Base-by-base conservation (phyloP, 2,329 filamentous ascomycete genomes). In the Decorospora gaudefroyi region DNA sequence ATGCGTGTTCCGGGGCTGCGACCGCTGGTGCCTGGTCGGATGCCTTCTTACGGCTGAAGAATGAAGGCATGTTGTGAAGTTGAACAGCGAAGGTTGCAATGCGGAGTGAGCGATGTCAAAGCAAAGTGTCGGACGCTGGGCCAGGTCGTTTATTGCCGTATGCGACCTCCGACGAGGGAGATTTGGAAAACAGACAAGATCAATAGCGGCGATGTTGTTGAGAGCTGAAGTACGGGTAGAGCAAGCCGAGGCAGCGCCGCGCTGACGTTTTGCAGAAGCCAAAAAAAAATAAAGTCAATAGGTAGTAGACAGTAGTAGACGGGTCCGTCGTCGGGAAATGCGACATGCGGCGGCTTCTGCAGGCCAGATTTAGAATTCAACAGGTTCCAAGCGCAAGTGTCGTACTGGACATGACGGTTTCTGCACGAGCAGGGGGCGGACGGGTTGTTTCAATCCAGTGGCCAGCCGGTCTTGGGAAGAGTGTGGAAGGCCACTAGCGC, bases 71-170 rank as follows among this genome's bases (percentile, higher is more conserved):
- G 4, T 38, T 23, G 33, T 15, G 21, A 7, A 15, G 23, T 34
- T 9, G 8, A 28, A 22, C 28, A 13, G 31, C 9, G 18, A 19
- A 25, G 18, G 13, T 10, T 29, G 21, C 33, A 43, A 36, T 16
- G 16, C 33, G 3, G 18, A 35, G 19, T 27, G 15, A 12, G 17
- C 23, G 34, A 21, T 15, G 4, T n/a, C 22, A 34, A 27, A 26
- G 13, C 22, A 34, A 27, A 26, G 13, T 42, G 7, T 28, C 32
- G 29, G 21, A 23, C 15, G 39, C 21, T 22, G 44, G 39, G 44
- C 44, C 37, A 38, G 39, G 39, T 32, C 12, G 44, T 47, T 43
- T 30, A 47, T 47, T 47, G 44, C 44, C 33, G 33, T 33, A 43
- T 2, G 19, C 39, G 23, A 38, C 28, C 15, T 31, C 28, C 21